These are phyloP conservation scores for Cynanchum wilfordii DNA, from an alignment of 257 asterid genomes.

Conservation along the genomic window DNA sequence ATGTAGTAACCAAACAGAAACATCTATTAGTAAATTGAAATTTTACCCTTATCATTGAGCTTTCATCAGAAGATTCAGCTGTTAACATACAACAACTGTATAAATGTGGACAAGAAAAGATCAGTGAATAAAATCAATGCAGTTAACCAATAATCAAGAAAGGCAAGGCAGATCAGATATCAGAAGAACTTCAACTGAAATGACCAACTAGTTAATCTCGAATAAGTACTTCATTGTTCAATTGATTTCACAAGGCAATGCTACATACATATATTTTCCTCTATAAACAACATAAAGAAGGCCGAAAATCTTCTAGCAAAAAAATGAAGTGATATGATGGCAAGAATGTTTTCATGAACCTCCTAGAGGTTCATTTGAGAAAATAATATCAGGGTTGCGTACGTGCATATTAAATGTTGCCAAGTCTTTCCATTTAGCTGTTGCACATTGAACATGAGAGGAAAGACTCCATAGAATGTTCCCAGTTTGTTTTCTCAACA, in stretches of 20 bases:
- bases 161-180: background rate
- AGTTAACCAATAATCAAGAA: background rate
- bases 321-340: background rate
- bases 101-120: background rate
- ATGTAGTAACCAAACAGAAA: background rate
- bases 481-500: constrained; percentile 21
- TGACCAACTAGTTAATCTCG: background rate
- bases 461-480: constrained; percentile 75
- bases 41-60: background rate
- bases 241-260: background rate
- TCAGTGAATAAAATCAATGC: background rate
- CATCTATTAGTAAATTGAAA: constrained; percentile 5
- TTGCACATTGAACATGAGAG: constrained; percentile 30
- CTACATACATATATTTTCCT: background rate
- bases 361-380: constrained; percentile 37
- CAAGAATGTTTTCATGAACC: constrained; percentile 9
- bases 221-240: background rate
- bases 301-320: background rate
- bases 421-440: constrained; percentile 41
- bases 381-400: constrained; percentile 70
- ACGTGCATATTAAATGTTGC: constrained; percentile 49
- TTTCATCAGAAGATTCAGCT: background rate
- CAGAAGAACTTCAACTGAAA: background rate
- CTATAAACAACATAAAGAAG: background rate
- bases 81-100: background rate